Evolutionary conservation across 208 protist genomes (phyloP).

Genomic region (Leishmania turanica): DNA sequence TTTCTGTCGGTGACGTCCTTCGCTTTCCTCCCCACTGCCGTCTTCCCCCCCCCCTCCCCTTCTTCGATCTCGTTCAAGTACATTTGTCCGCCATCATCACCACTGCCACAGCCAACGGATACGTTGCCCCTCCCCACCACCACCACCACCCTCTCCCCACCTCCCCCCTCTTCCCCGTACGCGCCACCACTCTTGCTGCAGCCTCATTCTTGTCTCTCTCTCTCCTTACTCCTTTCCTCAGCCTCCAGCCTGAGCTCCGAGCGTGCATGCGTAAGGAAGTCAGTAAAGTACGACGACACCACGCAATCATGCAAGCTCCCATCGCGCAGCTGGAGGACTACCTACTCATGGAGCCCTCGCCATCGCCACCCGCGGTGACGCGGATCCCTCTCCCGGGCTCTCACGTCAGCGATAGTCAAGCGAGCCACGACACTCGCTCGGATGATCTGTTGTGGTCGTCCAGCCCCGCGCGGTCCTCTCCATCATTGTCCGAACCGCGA

Average conservation of each 20-base stretch:
- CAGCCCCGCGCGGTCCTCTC: background rate
- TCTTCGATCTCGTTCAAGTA: background rate
- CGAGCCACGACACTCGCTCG: background rate
- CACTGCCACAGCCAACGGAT: background rate
- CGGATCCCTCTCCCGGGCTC: constrained; percentile 1
- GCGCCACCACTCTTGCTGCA: background rate
- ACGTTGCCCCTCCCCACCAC: background rate
- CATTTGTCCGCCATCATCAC: background rate
- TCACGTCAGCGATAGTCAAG: background rate
- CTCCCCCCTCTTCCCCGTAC: background rate
- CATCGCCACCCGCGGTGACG: constrained; percentile 18
- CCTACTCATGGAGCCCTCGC: constrained; percentile 26
- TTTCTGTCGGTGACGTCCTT: background rate
- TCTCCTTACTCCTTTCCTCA: background rate
- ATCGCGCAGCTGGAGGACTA: constrained; percentile 12
- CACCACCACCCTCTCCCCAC: background rate
- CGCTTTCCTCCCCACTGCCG: background rate
- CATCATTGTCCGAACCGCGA: background rate
- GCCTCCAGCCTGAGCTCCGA: background rate
- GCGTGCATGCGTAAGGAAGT: background rate
- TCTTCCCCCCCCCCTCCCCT: background rate
- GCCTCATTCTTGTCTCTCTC: background rate
- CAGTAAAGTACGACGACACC: background rate
- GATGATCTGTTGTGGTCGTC: constrained; percentile 3
- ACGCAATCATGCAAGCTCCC: background rate